Evolutionary conservation across 306 rosid species (phyloP), one percentile per base, ranked within the genome.

Genomic region (Trifolium pratense): DNA sequence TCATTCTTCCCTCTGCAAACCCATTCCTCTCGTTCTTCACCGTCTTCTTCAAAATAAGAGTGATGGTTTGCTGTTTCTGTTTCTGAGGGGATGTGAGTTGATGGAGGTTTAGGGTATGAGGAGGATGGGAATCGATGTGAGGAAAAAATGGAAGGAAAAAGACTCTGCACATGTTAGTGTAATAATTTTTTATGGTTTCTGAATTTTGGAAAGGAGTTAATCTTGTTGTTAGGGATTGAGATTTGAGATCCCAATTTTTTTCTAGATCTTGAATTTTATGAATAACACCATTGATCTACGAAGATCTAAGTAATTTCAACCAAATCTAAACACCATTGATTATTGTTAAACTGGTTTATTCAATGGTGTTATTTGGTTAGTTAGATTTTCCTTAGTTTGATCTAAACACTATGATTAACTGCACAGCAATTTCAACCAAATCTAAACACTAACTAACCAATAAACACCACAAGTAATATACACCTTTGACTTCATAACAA

Each of bases 401-500:
- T n/a, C n/a, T n/a, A n/a, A n/a, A n/a, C n/a, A n/a, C n/a, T n/a
- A n/a, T n/a, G n/a, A n/a, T n/a, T n/a, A 16, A 46, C 42, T 25
- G 49, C 4, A 13, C 20, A 31, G 25, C 17, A 55, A 62, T 42
- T 25, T 55, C 52, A 29, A 59, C 10, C 64, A 13, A 58, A 59
- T 26, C 40, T 9, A 59, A 29, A 12, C 40, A 52, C 26, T 32
- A n/a, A n/a, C n/a, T n/a, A n/a, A 6, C 16, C 62, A 1, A 1
- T 23, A 79, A 51, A 34, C 48, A n/a, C 71, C 72, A 57, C 6
- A 26, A 26, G 39, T 14, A 29, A 73, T 37, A 18, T 5, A 6
- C 1, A 20, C 52, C 14, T 20, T 85, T 18, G 17, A 79, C 91
- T 90, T 79, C 80, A 31, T 79, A n/a, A n/a, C 64, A 89, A 34